Evolutionary conservation across 352 stramenopile genomes (phyloP), one percentile per base, ranked within the genome.

Genomic region (Phytophthora chlamydospora): DNA sequence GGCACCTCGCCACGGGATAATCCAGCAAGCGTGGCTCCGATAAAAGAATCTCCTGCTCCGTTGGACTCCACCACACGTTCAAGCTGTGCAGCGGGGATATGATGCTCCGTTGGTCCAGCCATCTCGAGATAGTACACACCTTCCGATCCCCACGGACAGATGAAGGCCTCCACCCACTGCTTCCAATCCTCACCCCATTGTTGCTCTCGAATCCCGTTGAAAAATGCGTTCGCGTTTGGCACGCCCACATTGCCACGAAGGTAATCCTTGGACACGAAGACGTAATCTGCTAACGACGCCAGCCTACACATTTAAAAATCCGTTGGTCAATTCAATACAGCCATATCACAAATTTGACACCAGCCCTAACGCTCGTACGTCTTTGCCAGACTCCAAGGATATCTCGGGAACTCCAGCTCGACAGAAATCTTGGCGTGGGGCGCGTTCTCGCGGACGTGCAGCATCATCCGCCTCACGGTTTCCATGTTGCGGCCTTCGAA

Each of bases 261-360:
- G 45, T 91, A 91, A 48, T 91, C 81, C 45, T 91, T 93, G 5
- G 84, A 93, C 35, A 87, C 64, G 58, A 91, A 93, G 11, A 76
- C 80, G 40, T 78, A 76, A 43, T 90, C 65, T 19, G 57, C 71
- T 0, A 75, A 29, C 11, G 62, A 64, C 29, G 73, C 65, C 21
- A 93, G 32, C 42, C 83, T 92, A 43, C 16, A 56, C 8, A 55
- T 10, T n/a, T 39, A 36, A 19, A 36, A 51, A 9, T 6, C 4
- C 24, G 0, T 29, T 29, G 2, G 24, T 29, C 4, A 29, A 6
- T 29, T 29, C 24, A 3, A 29, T 29, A 29, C 24, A 4, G 24
- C 24, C 24, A 29, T 29, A 29, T 6, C 24, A 29, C 24, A 29
- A 6, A 3, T 6, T 29, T 29, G 24, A 29, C 24, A 29, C 24